Evolutionary conservation across 1,139 yeast species (phyloP).

Genomic region (Saccharomyces hybrid): DNA sequence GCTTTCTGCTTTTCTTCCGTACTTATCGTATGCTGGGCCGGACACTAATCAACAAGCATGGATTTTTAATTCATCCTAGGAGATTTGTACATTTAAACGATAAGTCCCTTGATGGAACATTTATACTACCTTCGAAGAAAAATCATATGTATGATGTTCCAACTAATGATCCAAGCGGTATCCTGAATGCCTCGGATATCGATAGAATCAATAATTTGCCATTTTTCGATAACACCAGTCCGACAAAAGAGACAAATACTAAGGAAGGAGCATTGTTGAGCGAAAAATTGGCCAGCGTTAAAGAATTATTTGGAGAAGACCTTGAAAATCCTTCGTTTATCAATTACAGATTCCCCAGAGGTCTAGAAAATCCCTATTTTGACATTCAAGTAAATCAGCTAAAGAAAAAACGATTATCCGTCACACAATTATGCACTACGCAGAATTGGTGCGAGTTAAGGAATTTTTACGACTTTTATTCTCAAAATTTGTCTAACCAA

Average conservation of each 20-base stretch:
- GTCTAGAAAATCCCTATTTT: constrained; percentile 15
- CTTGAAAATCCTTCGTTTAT: constrained; percentile 6
- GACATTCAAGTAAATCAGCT: constrained; percentile 9
- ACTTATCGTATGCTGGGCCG: neutral
- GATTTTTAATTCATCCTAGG: neutral
- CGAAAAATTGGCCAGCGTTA: constrained; percentile 10
- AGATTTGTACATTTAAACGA: neutral
- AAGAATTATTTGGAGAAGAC: constrained; percentile 8
- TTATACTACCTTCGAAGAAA: neutral
- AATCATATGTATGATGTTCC: neutral
- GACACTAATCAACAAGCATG: neutral
- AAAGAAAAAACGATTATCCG: constrained; percentile 27
- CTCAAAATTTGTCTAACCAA: constrained; percentile 13
- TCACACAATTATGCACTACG: constrained; percentile 41
- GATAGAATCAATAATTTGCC: neutral
- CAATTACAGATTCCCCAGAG: constrained; percentile 7
- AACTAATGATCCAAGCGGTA: neutral
- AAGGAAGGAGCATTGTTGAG: constrained; percentile 7
- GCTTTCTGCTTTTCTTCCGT: neutral
- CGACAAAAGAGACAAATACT: neutral
- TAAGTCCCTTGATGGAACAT: neutral
- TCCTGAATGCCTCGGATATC: neutral
- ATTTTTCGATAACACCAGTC: neutral
- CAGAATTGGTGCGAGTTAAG: constrained; percentile 47
- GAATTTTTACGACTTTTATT: constrained; percentile 39